These are phyloP conservation scores for Hypsizygus marmoreus DNA, from an alignment of 768 basidiomycete species.

Conservation along the genomic window DNA sequence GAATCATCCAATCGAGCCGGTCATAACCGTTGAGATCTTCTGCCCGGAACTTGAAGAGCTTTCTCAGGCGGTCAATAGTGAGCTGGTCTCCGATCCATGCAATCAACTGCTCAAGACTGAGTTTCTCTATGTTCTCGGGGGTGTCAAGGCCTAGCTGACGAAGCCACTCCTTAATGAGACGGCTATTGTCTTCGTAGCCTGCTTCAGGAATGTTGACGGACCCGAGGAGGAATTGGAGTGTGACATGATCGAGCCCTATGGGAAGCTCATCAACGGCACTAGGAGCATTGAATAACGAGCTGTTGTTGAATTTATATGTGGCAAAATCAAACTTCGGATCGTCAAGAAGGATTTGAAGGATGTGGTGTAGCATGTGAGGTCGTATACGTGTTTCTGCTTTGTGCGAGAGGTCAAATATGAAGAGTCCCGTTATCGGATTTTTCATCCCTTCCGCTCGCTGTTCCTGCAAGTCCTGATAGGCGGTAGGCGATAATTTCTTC, in stretches of 20 bases:
- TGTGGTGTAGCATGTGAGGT: conserved; percentile 13
- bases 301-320: conserved; percentile 23
- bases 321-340: conserved; percentile 29
- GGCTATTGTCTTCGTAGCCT: conserved; percentile 38
- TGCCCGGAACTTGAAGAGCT: conserved; percentile 32
- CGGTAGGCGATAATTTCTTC: conserved; percentile 7
- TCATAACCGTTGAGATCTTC: conserved; percentile 43
- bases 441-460: conserved; percentile 18
- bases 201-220: conserved; percentile 38
- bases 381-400: conserved; percentile 15
- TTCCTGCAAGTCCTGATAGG: conserved; percentile 23
- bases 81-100: conserved; percentile 40
- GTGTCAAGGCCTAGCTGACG: conserved; percentile 25
- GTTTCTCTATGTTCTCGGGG: conserved; percentile 20
- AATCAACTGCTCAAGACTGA: conserved; percentile 25
- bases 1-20: conserved; percentile 34
- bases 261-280: conserved; percentile 27
- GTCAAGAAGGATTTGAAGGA: conserved; percentile 28
- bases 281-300: conserved; percentile 16
- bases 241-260: conserved; percentile 24
- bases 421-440: conserved; percentile 22
- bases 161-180: conserved; percentile 33
- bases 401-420: conserved; percentile 22
- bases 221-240: conserved; percentile 35
- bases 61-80: conserved; percentile 37